Conservation (phyloP, 257 asterid species). For the Rauvolfia tetraphylla region DNA sequence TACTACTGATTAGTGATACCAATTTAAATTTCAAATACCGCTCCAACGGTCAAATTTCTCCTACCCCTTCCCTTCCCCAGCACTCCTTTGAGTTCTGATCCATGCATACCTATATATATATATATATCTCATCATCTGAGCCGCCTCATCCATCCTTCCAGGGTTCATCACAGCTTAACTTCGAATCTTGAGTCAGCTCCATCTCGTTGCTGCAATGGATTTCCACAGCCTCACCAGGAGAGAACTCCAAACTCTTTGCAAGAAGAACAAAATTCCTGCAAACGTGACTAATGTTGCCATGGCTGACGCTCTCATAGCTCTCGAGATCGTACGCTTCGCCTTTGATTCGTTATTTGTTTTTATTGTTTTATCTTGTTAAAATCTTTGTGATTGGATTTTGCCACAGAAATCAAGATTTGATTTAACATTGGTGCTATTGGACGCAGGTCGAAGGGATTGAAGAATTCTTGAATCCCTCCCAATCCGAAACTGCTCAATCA, state of each 20-base stretch:
- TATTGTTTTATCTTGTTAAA: background rate
- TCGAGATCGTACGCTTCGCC: constrained; percentile 40
- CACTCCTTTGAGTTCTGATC: background rate
- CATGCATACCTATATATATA: constrained; percentile 8
- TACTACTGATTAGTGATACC: no score
- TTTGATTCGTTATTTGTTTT: background rate
- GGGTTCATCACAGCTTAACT: background rate
- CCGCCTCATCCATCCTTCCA: constrained; percentile 14
- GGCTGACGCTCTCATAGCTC: constrained; percentile 60
- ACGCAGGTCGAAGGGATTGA: constrained; percentile 79
- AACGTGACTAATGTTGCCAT: constrained; percentile 60
- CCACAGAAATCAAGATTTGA: background rate
- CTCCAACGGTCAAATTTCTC: constrained; percentile 51
- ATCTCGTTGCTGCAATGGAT: constrained; percentile 40
- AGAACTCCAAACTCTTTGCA: constrained; percentile 70
- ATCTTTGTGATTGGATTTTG: background rate
- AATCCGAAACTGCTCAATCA: constrained; percentile 43
- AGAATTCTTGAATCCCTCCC: constrained; percentile 36
- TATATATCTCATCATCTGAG: constrained; percentile 14
- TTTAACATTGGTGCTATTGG: background rate
- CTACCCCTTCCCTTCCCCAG: constrained; percentile 1
- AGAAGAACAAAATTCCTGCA: constrained; percentile 69
- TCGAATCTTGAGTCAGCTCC: constrained; percentile 8
- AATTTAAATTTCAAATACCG: constrained; percentile 41
- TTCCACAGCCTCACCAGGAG: constrained; percentile 57